Conservation (phyloP, 2,329 filamentous ascomycete genomes). For the Rugonectria rugulosa region DNA sequence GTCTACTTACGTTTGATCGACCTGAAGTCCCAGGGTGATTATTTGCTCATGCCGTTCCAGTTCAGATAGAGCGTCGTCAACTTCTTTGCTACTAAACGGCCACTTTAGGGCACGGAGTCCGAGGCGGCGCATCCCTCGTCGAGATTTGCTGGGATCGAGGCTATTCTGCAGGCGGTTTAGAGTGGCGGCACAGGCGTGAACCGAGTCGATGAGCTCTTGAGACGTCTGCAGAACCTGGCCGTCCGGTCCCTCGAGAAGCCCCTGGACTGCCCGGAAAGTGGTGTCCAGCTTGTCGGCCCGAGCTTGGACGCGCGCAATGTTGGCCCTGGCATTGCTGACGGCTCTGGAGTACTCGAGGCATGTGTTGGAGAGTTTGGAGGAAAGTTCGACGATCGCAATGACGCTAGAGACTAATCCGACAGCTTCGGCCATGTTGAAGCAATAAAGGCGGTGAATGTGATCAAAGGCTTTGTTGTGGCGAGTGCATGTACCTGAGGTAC, state of each 20-base stretch:
- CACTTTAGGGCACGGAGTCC: conserved; percentile 18
- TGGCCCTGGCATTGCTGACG: conserved; percentile 7
- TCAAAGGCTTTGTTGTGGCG: too few species aligned
- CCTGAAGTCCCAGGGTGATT: too few species aligned
- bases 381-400: conserved; percentile 11
- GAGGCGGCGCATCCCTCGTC: conserved; percentile 11
- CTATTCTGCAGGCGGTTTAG: too few species aligned
- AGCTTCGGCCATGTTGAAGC: conserved; percentile 11
- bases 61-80: too few species aligned
- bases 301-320: conserved; percentile 13
- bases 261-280: conserved; percentile 11
- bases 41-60: too few species aligned
- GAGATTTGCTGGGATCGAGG: conserved; percentile 7
- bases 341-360: conserved; percentile 10
- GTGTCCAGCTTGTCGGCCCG: neutral
- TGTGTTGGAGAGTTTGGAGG: neutral
- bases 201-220: conserved; percentile 10
- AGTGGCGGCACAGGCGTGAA: conserved; percentile 2
- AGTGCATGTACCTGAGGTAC: too few species aligned
- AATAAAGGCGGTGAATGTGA: too few species aligned
- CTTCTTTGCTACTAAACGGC: conserved; percentile 22
- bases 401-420: conserved; percentile 4
- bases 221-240: conserved; percentile 7
- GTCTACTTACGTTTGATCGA: too few species aligned
- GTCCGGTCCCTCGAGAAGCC: conserved; percentile 7